Conservation (phyloP, 1,139 yeast genomes). For the Suhomyces yuchorum region DNA sequence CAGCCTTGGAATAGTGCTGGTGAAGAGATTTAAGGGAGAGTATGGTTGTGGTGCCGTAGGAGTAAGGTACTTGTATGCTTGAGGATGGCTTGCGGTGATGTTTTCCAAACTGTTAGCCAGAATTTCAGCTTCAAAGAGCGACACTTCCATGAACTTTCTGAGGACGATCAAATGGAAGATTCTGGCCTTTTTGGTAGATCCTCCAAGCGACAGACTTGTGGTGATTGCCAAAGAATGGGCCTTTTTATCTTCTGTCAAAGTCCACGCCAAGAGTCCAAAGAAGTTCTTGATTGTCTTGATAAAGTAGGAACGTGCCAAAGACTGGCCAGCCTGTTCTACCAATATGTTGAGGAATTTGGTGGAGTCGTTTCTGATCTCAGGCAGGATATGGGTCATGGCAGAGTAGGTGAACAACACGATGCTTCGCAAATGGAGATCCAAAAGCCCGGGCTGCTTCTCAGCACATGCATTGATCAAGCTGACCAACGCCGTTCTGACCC, state of each 20-base stretch:
- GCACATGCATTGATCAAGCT: slow-evolving; percentile 55
- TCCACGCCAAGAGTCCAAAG: slow-evolving; percentile 66
- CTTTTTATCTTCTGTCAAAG: slow-evolving; percentile 44
- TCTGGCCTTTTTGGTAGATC: slow-evolving; percentile 42
- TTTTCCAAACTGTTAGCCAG: slow-evolving; percentile 9
- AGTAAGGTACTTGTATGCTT: slow-evolving; percentile 52
- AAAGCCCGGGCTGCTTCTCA: slow-evolving; percentile 52
- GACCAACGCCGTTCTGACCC: slow-evolving; percentile 65
- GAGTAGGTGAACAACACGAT: slow-evolving; percentile 78
- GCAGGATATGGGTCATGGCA: slow-evolving; percentile 90
- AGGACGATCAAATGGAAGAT: slow-evolving; percentile 48
- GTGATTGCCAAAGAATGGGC: slow-evolving; percentile 49
- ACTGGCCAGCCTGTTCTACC: slow-evolving; percentile 47
- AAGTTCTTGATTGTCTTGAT: slow-evolving; percentile 58
- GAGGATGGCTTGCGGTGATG: slow-evolving; percentile 39
- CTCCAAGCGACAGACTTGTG: slow-evolving; percentile 45
- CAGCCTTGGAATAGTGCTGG: slow-evolving; percentile 33
- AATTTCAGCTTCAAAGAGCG: slow-evolving; percentile 32
- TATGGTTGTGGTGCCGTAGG: slow-evolving; percentile 64
- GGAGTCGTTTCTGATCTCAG: slow-evolving; percentile 71
- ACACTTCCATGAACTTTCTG: slow-evolving; percentile 39
- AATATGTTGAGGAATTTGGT: slow-evolving; percentile 62
- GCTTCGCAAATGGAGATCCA: slow-evolving; percentile 66
- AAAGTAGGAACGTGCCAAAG: slow-evolving; percentile 59
- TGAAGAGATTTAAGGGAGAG: slow-evolving; percentile 57